Percentiles rank a stretch among this genome's conserved stretches.
These are phyloP conservation scores for Rhynchosporium secalis DNA, from an alignment of 2,329 filamentous ascomycete genomes.

Conservation along the genomic window DNA sequence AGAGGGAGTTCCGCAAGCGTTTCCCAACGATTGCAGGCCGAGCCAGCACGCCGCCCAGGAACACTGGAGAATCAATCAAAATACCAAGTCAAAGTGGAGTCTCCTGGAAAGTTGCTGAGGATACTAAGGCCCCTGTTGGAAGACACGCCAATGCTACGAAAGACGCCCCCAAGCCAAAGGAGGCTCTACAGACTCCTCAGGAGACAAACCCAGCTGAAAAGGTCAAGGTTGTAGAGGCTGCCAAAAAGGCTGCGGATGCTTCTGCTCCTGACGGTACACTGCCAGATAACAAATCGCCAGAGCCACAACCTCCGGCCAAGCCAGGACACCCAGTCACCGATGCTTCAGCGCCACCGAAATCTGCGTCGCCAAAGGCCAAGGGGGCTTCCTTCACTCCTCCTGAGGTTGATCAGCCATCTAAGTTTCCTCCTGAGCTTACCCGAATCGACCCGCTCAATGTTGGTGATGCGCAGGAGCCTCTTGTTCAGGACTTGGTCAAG, in stretches of 20 bases:
- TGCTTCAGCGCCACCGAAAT: not conserved
- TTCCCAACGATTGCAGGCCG: constrained; percentile 58
- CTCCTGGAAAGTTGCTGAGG: constrained; percentile 73
- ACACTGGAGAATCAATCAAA: constrained; percentile 70
- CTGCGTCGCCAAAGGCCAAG: constrained; percentile 5
- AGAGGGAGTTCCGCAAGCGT: constrained; percentile 85
- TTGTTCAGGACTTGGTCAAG: constrained; percentile 90
- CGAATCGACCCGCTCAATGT: constrained; percentile 78
- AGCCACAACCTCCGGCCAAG: constrained; percentile 29
- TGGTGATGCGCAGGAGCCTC: constrained; percentile 74
- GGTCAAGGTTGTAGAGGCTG: constrained; percentile 40
- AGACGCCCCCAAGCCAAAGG: constrained; percentile 30
- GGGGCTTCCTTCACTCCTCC: constrained; percentile 46
- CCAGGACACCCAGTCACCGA: constrained; percentile 23
- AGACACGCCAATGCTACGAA: constrained; percentile 60
- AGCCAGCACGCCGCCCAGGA: constrained; percentile 41
- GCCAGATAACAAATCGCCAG: constrained; percentile 28
- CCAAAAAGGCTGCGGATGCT: constrained; percentile 40
- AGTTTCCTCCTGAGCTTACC: constrained; percentile 58
- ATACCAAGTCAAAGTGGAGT: constrained; percentile 85
- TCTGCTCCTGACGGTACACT: constrained; percentile 27
- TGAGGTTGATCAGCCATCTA: constrained; percentile 66
- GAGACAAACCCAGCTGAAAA: constrained; percentile 34
- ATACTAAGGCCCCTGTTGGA: constrained; percentile 51
- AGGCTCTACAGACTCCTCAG: constrained; percentile 36